Percentiles rank a stretch among this genome's conserved stretches.
These are phyloP conservation scores for Calonectria multiphialidica DNA, from an alignment of 2,329 filamentous ascomycete species.

Conservation along the genomic window DNA sequence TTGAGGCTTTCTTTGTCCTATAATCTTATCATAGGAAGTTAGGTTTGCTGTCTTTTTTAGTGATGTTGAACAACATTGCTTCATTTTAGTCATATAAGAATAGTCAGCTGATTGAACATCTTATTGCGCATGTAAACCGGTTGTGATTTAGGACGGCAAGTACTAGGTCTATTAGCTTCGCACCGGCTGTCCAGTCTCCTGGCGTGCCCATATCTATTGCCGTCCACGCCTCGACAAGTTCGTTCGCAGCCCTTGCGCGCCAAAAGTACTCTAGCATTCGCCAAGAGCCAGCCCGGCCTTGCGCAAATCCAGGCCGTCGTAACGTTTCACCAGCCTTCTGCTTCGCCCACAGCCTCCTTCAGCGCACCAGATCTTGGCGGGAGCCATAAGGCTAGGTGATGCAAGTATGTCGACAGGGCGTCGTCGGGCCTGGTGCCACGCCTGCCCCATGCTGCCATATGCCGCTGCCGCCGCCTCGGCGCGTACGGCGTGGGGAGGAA, in stretches of 20 bases:
- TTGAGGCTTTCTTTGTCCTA: too few species aligned
- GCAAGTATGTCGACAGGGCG: slow-evolving; percentile 20
- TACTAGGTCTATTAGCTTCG: too few species aligned
- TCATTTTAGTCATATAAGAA: too few species aligned
- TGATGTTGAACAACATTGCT: too few species aligned
- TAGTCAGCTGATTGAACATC: too few species aligned
- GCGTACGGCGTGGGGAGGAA: too few species aligned
- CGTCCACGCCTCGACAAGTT: background rate
- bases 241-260: background rate
- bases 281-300: background rate
- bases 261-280: background rate
- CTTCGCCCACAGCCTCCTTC: too few species aligned
- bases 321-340: background rate
- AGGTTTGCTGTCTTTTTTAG: too few species aligned
- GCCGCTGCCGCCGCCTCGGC: background rate
- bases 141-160: too few species aligned
- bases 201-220: background rate
- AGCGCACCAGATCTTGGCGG: slow-evolving; percentile 15
- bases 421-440: slow-evolving; percentile 24
- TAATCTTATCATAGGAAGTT: too few species aligned
- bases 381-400: slow-evolving; percentile 24
- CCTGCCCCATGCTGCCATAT: background rate
- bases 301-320: background rate
- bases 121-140: too few species aligned
- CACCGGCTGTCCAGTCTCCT: background rate